Percentiles rank a stretch among this genome's conserved stretches.
Evolutionary conservation across 306 rosid species (phyloP).

Genomic region (Cucurbita maxima): DNA sequence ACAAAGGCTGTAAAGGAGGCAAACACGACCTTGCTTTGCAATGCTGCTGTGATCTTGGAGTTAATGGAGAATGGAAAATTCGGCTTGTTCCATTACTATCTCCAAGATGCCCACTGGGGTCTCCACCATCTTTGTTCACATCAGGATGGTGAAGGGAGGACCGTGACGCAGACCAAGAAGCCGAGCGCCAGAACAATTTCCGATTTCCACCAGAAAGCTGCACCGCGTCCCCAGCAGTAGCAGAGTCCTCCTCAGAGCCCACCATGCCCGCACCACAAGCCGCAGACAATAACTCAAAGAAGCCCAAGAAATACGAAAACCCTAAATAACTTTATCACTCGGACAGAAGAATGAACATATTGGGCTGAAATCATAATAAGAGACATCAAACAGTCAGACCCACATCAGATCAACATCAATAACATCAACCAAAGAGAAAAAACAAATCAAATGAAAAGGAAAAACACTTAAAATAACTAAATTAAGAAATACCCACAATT

Average conservation of each 20-base stretch:
- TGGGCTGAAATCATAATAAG: constrained; percentile 13
- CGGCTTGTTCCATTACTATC: constrained; percentile 28
- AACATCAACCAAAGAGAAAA: background rate
- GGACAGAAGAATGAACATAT: constrained; percentile 8
- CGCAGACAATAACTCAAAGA: background rate
- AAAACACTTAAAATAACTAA: background rate
- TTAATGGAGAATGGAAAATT: constrained; percentile 59
- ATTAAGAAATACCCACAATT: background rate
- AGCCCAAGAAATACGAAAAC: constrained; percentile 10
- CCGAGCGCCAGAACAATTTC: constrained; percentile 81
- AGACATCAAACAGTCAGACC: constrained; percentile 17
- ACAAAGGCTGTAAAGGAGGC: constrained; percentile 82
- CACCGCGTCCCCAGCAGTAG: constrained; percentile 27
- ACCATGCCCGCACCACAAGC: constrained; percentile 45
- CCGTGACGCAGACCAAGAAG: constrained; percentile 84
- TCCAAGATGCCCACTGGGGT: constrained; percentile 31
- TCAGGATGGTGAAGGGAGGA: constrained; percentile 33
- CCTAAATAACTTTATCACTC: constrained; percentile 6
- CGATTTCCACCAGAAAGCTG: constrained; percentile 36
- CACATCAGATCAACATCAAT: constrained; percentile 23
- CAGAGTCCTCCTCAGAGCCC: constrained; percentile 57
- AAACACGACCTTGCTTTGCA: constrained; percentile 72
- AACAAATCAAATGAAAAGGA: background rate
- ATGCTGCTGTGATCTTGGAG: constrained; percentile 87
- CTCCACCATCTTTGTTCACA: constrained; percentile 27